phyloP scores from a whole-genome alignment of 2,329 filamentous ascomycete species.

The Phyllosticta capitalensis region DNA sequence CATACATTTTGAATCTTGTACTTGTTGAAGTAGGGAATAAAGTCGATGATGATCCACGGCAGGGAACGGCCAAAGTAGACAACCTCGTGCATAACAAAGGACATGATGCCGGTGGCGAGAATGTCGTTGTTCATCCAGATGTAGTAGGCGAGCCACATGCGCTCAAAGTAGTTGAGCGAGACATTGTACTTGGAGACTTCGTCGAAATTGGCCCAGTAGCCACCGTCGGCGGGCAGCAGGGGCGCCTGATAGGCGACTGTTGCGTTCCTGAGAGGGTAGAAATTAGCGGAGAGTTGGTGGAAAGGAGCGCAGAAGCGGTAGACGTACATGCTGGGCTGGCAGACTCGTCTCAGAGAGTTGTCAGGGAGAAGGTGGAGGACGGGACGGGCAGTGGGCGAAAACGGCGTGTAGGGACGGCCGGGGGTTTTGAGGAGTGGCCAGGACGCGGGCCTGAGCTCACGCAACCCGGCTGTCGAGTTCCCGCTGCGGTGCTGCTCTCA shows the following conservation, averaged over 20 bases:
- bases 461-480: neutral
- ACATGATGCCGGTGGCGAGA: conserved; percentile 94
- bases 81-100: conserved; percentile 86
- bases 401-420: neutral
- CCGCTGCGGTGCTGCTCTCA: neutral
- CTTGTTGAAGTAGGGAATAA: conserved; percentile 75
- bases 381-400: neutral
- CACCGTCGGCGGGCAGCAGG: conserved; percentile 33
- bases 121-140: conserved; percentile 97
- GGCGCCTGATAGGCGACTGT: conserved; percentile 26
- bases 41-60: conserved; percentile 88
- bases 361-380: neutral
- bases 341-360: neutral
- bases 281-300: neutral
- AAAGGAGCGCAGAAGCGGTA: neutral
- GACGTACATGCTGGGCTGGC: neutral
- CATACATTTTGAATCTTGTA: conserved; percentile 88
- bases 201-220: conserved; percentile 58
- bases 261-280: conserved; percentile 23
- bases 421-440: neutral
- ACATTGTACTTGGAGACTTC: conserved; percentile 66
- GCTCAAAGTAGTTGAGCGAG: conserved; percentile 76
- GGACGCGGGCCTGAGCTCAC: neutral
- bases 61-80: conserved; percentile 90
- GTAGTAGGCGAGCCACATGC: conserved; percentile 93